Conservation (phyloP, 768 basidiomycete species). For the Mycena vitilis region DNA sequence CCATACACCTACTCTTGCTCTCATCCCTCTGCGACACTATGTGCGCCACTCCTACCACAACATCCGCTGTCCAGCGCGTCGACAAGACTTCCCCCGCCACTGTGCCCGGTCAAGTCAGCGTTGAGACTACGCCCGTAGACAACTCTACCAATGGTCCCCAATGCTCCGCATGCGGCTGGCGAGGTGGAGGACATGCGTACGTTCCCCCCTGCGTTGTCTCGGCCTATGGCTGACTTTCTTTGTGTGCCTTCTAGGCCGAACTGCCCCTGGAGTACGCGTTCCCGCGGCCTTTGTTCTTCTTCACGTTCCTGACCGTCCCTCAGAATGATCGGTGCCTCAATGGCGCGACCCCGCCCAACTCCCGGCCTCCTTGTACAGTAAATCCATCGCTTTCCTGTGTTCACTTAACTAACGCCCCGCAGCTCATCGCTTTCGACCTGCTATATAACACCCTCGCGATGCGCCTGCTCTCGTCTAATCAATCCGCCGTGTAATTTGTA, state of each 20-base stretch:
- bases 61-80: not conserved
- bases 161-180: slow-evolving; percentile 1
- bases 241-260: not conserved
- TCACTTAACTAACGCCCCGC: too few relatives aligned
- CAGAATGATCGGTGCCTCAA: not conserved
- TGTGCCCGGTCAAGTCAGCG: not conserved
- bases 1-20: not conserved
- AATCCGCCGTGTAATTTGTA: too few relatives aligned
- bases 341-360: not conserved
- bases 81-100: not conserved
- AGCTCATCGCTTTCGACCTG: too few relatives aligned
- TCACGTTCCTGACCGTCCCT: not conserved
- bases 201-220: not conserved
- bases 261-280: slow-evolving; percentile 4
- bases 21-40: not conserved
- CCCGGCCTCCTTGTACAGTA: not conserved
- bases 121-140: not conserved
- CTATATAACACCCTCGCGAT: too few relatives aligned
- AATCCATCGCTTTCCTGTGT: too few relatives aligned
- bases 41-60: not conserved
- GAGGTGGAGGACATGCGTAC: slow-evolving; percentile 8
- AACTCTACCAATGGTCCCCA: not conserved
- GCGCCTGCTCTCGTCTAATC: too few relatives aligned
- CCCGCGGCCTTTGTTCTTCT: not conserved
- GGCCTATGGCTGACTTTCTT: not conserved